These are phyloP conservation scores for Ramaria rubella DNA, from an alignment of 768 basidiomycete species.

Conservation along the genomic window DNA sequence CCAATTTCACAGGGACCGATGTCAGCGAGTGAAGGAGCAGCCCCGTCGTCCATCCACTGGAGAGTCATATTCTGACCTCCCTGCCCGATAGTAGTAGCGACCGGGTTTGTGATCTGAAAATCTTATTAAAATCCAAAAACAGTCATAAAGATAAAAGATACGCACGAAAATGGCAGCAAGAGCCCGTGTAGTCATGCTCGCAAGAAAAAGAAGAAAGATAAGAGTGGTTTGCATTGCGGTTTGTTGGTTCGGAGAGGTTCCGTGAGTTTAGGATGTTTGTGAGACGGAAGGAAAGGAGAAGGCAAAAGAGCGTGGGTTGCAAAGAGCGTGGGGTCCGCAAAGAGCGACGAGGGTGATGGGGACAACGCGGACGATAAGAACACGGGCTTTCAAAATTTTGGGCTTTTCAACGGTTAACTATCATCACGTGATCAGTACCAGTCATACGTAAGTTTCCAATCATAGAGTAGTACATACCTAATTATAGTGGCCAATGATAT, in stretches of 20 bases:
- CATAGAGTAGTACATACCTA: no score
- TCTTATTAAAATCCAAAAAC: conserved; percentile 12
- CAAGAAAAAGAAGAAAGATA: conserved; percentile 37
- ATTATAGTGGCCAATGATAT: background rate
- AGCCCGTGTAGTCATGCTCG: conserved; percentile 42
- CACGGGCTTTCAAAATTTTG: background rate
- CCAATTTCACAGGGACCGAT: conserved; percentile 49
- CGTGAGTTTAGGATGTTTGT: background rate
- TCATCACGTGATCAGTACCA: no score
- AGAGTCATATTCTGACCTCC: conserved; percentile 47
- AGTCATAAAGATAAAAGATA: conserved; percentile 11
- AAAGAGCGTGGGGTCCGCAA: background rate
- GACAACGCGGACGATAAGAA: background rate
- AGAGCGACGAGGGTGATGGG: background rate
- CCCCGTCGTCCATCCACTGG: conserved; percentile 53
- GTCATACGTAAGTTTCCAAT: no score
- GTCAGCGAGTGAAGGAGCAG: conserved; percentile 38
- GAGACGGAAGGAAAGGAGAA: background rate
- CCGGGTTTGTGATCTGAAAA: conserved; percentile 58
- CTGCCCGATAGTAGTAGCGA: conserved; percentile 36
- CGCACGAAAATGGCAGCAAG: conserved; percentile 54
- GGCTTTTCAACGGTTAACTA: background rate
- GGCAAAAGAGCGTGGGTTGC: background rate
- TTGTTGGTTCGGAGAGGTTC: background rate
- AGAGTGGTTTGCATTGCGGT: background rate